Base-by-base conservation (phyloP, 768 basidiomycete genomes). In the Panus rudis region DNA sequence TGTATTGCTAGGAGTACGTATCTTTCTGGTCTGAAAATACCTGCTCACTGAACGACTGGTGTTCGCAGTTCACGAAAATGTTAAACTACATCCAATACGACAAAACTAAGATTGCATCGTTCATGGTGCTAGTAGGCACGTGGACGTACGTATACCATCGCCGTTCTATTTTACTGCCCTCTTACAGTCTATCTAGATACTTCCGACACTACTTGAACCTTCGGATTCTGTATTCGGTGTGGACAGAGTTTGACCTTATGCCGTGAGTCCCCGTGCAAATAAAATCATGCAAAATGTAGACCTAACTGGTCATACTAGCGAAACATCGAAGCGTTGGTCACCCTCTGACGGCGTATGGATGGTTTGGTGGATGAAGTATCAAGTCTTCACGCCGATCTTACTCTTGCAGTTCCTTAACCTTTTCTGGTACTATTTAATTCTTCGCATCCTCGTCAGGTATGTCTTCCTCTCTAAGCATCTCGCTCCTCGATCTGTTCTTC, bases 141-240 rank as follows among this genome's bases (percentile, higher is more conserved):
- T 96, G 92, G 92, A 81, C 84, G 86, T 92, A 54, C 62, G 5
- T 33, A 24, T 16, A 25, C 25, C n/a, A 24, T 4, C 7, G 41
- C 6, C 39, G 13, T 12, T 39, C 21, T n/a, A 31, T 25, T 24
- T 16, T 30, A 4, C 10, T 42, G 7, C 41, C 13, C 13, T 39
- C 21, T 37, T 38, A 7, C 16, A 42, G 41, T 42, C 14, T 11
- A 25, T 31, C 12, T 56, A 94, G 90, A 6, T 97, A 97, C 59
- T 88, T 93, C 73, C 87, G 94, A 3, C 92, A 93, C 60, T 96
- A 84, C 58, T 67, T 93, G 31, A 97, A 96, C 60, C 59, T 94
- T 42, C 64, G 69, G 41, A 93, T 98, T 17, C 73, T 98, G 13
- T 85, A 78, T 72, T 94, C 92, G 3, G 84, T 93, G 3, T 91